Evolutionary conservation across 208 protist genomes (phyloP).

Genomic region (Acanthamoeba divionensis): DNA sequence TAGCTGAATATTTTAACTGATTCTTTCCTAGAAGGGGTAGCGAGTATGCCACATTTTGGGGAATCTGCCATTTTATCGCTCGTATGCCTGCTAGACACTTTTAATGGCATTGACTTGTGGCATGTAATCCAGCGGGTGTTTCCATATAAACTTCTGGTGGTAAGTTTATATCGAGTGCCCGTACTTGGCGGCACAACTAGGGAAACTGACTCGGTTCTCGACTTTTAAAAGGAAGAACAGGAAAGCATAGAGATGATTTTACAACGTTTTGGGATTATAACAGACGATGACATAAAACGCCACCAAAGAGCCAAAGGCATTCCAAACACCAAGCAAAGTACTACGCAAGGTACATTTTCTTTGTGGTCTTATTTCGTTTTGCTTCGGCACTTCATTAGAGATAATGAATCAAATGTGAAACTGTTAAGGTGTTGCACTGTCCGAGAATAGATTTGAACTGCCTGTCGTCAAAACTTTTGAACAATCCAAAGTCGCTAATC

Average conservation of each 20-base stretch:
- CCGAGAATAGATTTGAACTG: no score
- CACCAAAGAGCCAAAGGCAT: no score
- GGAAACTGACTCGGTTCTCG: neutral
- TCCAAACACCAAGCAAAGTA: no score
- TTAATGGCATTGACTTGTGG: no score
- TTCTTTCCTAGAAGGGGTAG: neutral
- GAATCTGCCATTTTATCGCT: constrained; percentile 15
- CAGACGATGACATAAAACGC: no score
- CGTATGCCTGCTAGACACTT: neutral
- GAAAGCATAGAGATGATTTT: constrained; percentile 26
- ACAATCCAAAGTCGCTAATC: no score
- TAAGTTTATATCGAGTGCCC: neutral
- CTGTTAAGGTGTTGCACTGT: no score
- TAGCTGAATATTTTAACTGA: neutral
- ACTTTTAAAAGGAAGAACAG: constrained; percentile 20
- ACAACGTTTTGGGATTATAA: neutral
- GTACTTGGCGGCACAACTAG: neutral
- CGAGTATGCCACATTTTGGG: constrained; percentile 22
- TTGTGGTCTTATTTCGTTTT: no score
- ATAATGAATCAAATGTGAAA: no score
- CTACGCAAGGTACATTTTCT: no score
- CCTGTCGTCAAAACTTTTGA: no score
- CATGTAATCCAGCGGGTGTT: neutral
- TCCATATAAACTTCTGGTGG: constrained; percentile 6
- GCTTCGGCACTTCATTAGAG: no score